Conservation (phyloP, 352 stramenopile genomes). For the Thraustochytrium sp. region DNA sequence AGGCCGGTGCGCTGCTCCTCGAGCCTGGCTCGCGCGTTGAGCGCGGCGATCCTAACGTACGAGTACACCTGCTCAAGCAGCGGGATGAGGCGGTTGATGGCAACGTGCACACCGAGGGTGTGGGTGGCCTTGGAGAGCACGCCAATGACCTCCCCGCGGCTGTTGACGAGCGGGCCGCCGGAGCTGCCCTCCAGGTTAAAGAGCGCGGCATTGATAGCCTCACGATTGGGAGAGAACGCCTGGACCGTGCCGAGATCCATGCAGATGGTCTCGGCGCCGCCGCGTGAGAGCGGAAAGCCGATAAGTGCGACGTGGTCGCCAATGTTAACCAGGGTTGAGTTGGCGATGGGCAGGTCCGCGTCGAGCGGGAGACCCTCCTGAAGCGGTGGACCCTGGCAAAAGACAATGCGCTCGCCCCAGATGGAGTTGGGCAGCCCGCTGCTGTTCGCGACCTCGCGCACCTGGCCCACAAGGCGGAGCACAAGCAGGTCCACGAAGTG, state of each 20-base stretch:
- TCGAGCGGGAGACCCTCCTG: not conserved
- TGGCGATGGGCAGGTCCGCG: not conserved
- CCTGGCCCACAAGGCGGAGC: not conserved
- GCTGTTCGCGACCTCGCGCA: not conserved
- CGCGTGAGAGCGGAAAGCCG: slow-evolving; percentile 10
- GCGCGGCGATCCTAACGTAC: not conserved
- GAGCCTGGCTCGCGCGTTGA: not conserved
- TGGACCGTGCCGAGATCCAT: slow-evolving; percentile 11
- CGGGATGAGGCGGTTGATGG: slow-evolving; percentile 2
- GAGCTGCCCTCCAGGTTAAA: slow-evolving; percentile 15
- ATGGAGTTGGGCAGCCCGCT: not conserved
- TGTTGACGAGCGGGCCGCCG: slow-evolving; percentile 19
- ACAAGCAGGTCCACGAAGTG: slow-evolving; percentile 6
- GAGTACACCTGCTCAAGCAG: slow-evolving; percentile 1
- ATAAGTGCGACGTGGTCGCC: not conserved
- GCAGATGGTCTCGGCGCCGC: slow-evolving; percentile 25
- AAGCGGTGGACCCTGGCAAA: not conserved
- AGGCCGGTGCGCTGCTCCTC: not conserved
- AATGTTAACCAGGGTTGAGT: slow-evolving; percentile 11
- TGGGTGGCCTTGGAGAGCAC: not conserved
- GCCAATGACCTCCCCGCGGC: not conserved
- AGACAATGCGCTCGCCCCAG: not conserved
- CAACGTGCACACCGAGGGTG: slow-evolving; percentile 9
- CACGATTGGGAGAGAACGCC: not conserved
- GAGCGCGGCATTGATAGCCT: not conserved